These are phyloP conservation scores for Syzygium malaccense DNA, from an alignment of 441 rosid genomes.

Conservation along the genomic window DNA sequence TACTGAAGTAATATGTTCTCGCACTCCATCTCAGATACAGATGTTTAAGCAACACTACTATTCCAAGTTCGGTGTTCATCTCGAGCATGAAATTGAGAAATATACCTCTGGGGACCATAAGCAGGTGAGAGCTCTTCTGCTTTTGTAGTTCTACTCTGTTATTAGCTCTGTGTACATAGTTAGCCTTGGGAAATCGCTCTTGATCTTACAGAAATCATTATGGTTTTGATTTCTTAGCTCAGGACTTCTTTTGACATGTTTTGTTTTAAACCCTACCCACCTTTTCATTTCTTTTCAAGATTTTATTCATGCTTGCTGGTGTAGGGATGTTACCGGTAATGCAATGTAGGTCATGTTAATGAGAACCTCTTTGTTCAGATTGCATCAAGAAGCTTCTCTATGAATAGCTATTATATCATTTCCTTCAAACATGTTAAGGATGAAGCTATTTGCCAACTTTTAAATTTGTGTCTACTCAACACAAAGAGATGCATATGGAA, in stretches of 20 bases:
- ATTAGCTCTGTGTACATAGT: neutral
- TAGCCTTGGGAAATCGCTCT: neutral
- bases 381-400: neutral
- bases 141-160: neutral
- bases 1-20: constrained; percentile 60
- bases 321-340: neutral
- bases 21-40: constrained; percentile 56
- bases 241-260: neutral
- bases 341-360: neutral
- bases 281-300: neutral
- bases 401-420: neutral
- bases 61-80: constrained; percentile 24
- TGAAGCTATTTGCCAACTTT: neutral
- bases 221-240: neutral
- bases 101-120: constrained; percentile 53
- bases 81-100: constrained; percentile 48
- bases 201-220: neutral
- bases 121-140: constrained; percentile 24
- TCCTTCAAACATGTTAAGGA: neutral
- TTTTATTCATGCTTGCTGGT: neutral
- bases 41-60: constrained; percentile 53
- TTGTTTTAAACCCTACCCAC: neutral
- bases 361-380: neutral
- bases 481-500: neutral
- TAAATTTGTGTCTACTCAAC: neutral